Base-by-base conservation (phyloP, 768 basidiomycete genomes). In the Mycena rebaudengoi region DNA sequence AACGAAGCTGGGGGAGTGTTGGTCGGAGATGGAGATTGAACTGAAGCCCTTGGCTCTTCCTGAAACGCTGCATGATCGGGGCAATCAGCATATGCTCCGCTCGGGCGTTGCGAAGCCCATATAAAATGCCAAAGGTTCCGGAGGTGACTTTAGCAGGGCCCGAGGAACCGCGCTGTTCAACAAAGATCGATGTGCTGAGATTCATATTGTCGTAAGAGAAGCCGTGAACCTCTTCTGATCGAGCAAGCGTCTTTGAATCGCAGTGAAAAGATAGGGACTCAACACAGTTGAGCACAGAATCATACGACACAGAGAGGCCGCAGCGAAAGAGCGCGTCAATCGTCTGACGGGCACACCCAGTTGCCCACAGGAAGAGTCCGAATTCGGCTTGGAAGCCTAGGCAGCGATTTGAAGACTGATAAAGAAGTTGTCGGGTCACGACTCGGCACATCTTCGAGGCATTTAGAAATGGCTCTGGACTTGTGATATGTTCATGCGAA, bases 111-210 rank as follows among this genome's bases (percentile, higher is more conserved):
- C 37, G 46, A 11, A 71, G 53, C 7, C 14, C 35, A 30, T 72
- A 72, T 0, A 72, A n/a, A 16, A 69, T 29, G 1, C 61, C 60
- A 16, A 67, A 37, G 35, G 35, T 37, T 37, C 35, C 35, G 18
- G 35, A 37, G 35, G 35, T 37, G 35, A 37, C 35, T 37, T 37
- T 37, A 37, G 35, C 35, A 37, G 35, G 35, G 10, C 35, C 35
- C 35, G 35, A 37, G 56, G 35, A 37, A 37, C 56, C 56, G 10
- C 60, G 41, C n/a, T 72, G 63, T 41, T 72, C 68, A 6, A 69
- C 33, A 12, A 41, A 58, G 21, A 65, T 70, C 0, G 69, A 73
- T 0, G 60, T 68, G 18, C 25, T 64, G 50, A 69, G 45, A 23
- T 71, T 64, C 26, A 71, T 48, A 16, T 62, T 62, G 21, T 55